These are phyloP conservation scores for Leptomonas pyrrhocoris DNA, from an alignment of 208 protist genomes.

Conservation along the genomic window DNA sequence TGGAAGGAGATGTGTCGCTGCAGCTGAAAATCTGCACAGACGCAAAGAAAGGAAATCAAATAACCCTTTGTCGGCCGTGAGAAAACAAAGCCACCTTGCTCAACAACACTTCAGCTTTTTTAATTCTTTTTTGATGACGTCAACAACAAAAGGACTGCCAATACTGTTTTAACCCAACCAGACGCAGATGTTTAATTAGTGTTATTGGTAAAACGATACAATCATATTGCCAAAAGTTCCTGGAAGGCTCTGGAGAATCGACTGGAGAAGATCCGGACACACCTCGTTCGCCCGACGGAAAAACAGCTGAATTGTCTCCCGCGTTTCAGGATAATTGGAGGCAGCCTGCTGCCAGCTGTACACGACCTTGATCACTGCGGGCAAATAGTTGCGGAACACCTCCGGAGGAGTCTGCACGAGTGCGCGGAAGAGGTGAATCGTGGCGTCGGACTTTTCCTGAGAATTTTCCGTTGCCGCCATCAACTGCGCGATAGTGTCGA, in stretches of 20 bases:
- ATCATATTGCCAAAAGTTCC: conserved; percentile 25
- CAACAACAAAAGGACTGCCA: neutral
- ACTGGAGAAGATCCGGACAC: conserved; percentile 26
- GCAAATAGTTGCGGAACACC: conserved; percentile 37
- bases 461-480: conserved; percentile 66
- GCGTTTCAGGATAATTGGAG: conserved; percentile 28
- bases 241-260: conserved; percentile 24
- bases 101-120: too few relatives aligned
- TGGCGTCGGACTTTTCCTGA: conserved; percentile 78
- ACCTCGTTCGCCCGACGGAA: conserved; percentile 22
- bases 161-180: neutral
- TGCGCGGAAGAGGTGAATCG: conserved; percentile 62
- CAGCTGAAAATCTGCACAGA: too few relatives aligned
- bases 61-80: too few relatives aligned
- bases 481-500: conserved; percentile 55
- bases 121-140: neutral
- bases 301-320: conserved; percentile 30
- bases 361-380: conserved; percentile 54
- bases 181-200: neutral
- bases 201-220: conserved; percentile 23
- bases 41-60: too few relatives aligned
- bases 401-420: conserved; percentile 37
- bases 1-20: too few relatives aligned
- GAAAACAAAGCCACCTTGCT: too few relatives aligned
- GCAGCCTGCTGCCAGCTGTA: conserved; percentile 68